Conservation (phyloP, 768 basidiomycete species). For the Coprinopsis strossmayeri region DNA sequence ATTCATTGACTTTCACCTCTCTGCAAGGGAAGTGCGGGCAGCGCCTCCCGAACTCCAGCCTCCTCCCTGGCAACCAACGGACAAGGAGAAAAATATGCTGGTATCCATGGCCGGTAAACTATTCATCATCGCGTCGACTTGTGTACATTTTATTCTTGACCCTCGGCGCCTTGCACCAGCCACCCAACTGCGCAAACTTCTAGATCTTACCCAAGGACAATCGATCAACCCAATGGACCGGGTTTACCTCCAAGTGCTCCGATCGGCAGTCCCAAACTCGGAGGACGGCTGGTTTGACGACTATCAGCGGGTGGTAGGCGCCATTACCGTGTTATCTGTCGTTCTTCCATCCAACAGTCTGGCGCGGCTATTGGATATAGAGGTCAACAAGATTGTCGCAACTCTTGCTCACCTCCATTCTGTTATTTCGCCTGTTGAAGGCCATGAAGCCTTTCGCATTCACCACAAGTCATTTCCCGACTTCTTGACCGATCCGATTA, state of each 20-base stretch:
- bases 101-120: conserved; percentile 5
- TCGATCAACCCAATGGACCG: not conserved
- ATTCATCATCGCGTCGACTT: conserved; percentile 1
- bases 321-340: not conserved
- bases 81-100: not conserved
- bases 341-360: not conserved
- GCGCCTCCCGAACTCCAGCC: not conserved
- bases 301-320: not conserved
- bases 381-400: not conserved
- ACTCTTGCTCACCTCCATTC: not conserved
- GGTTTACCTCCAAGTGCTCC: not conserved
- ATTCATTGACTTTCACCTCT: not conserved
- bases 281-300: not conserved
- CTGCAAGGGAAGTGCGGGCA: not conserved
- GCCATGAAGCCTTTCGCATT: not conserved
- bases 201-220: not conserved
- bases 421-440: not conserved
- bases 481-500: not conserved
- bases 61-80: not conserved
- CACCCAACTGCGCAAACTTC: not conserved
- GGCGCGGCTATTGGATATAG: not conserved
- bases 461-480: conserved; percentile 7
- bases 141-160: conserved; percentile 1
- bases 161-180: not conserved
- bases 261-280: not conserved